Conservation (phyloP, 306 rosid genomes). For the Cyamopsis tetragonoloba region DNA sequence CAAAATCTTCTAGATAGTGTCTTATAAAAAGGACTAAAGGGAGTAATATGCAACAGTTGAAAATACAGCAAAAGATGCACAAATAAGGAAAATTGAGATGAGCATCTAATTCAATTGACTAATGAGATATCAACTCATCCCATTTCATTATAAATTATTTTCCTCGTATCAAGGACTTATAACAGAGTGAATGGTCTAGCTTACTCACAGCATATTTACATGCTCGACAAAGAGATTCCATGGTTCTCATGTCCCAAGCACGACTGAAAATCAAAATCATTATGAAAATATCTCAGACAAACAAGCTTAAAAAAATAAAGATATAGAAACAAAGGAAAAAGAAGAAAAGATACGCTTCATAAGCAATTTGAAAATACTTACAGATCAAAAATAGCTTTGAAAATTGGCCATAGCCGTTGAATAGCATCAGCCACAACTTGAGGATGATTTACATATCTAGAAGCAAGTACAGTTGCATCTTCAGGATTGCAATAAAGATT, state of each 20-base stretch:
- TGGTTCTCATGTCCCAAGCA: slow-evolving; percentile 99
- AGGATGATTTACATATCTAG: slow-evolving; percentile 88
- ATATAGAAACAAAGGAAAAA: neutral
- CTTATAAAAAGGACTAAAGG: too few relatives aligned
- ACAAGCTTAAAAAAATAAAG: neutral
- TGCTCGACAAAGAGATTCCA: slow-evolving; percentile 99
- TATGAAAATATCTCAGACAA: slow-evolving; percentile 22
- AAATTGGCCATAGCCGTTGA: slow-evolving; percentile 94
- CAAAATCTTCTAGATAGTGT: too few relatives aligned
- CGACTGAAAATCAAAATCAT: slow-evolving; percentile 58
- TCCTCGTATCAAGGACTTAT: slow-evolving; percentile 11
- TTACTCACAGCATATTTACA: slow-evolving; percentile 97
- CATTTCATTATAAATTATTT: neutral
- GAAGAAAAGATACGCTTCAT: neutral
- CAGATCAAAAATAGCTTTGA: slow-evolving; percentile 95
- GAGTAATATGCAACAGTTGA: slow-evolving; percentile 9
- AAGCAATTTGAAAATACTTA: slow-evolving; percentile 42
- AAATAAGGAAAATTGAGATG: neutral
- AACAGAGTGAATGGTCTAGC: slow-evolving; percentile 20
- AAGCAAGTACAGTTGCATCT: slow-evolving; percentile 30
- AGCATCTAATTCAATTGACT: slow-evolving; percentile 18
- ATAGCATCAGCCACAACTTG: slow-evolving; percentile 98
- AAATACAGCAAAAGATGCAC: slow-evolving; percentile 10
- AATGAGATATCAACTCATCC: neutral
- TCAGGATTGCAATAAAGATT: slow-evolving; percentile 21